Base-by-base conservation (phyloP, 345 rosid species). In the Viola odorata region DNA sequence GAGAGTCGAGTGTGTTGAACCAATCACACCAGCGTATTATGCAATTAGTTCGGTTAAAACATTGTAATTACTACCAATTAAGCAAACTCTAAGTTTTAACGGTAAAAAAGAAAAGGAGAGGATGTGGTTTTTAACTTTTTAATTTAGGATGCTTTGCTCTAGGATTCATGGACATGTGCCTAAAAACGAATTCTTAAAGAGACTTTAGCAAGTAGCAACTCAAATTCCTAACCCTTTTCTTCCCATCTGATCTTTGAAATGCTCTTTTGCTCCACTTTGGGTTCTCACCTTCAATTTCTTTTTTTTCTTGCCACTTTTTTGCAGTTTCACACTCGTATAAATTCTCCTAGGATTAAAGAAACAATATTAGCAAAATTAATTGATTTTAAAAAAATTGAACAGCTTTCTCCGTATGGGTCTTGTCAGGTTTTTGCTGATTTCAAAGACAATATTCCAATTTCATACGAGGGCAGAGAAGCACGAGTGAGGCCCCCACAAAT, bases 221-320 rank as follows among this genome's bases (percentile, higher is more conserved):
- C 82, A 77, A 64, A 77, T 72, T 79, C 75, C 81, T 57, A 75
- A 66, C 78, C 78, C 73, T 70, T 75, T 76, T 78, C 60, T 60
- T 12, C 45, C 62, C 49, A 32, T 53, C 41, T 53, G 56, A 61
- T 45, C 66, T 67, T 53, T 66, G 51, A 45, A 38, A 52, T 55
- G 13, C 64, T 65, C 42, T 37, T 61, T 63, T 52, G 44, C 39
- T 62, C 56, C 12, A 41, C 72, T 66, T 73, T 63, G 69, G 56
- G 48, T 59, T 69, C 66, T 40, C 6, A 14, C 52, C 63, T 61
- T 73, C 65, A 40, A 37, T 48, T 48, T 57, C 48, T 59, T 48
- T 38, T 7, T 39, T 23, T 17, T 50, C n/a, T 63, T 12, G 3
- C 55, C 7, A 53, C 65, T 61, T 79, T 79, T 23, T 79, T 60